Evolutionary conservation across 108 stramenopile genomes (phyloP).

Genomic region (Ochromonas danica): DNA sequence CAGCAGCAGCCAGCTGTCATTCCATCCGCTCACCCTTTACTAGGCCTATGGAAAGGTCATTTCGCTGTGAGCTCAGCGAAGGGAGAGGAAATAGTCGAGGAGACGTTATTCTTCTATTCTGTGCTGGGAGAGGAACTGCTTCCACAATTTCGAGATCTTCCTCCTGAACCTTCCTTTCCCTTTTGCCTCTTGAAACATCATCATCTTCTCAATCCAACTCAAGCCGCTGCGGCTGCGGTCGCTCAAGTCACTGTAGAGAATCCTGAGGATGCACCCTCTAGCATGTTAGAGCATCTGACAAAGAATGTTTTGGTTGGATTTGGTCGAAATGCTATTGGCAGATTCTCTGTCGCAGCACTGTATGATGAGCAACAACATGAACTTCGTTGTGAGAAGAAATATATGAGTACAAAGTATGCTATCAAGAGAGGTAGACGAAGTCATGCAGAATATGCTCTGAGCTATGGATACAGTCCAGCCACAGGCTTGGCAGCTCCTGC

Average conservation of each 20-base stretch:
- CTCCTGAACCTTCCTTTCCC: not conserved
- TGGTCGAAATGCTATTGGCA: conserved; percentile 1
- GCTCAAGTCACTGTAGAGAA: no score
- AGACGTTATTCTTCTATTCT: conserved; percentile 1
- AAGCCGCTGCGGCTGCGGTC: no score
- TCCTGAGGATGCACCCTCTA: no score
- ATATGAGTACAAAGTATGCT: not conserved
- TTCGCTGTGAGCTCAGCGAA: not conserved
- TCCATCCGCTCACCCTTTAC: not conserved
- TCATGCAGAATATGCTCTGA: conserved; percentile 2
- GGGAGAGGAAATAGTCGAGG: not conserved
- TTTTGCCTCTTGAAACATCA: not conserved
- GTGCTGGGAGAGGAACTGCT: not conserved
- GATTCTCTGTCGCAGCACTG: conserved; percentile 12
- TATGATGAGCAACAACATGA: not conserved
- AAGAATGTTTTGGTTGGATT: not conserved
- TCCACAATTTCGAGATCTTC: not conserved
- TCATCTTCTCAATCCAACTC: no score
- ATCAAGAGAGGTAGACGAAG: conserved; percentile 9
- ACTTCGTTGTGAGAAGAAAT: conserved; percentile 29
- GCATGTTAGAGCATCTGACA: not conserved
- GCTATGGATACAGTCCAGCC: not conserved
- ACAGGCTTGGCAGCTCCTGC: no score
- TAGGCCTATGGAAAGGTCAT: not conserved
- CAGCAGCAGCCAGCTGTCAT: not conserved